Percentiles rank a stretch among this genome's conserved stretches.
Conservation (phyloP, 2,329 filamentous ascomycete species). For the Neobulgaria alba region DNA sequence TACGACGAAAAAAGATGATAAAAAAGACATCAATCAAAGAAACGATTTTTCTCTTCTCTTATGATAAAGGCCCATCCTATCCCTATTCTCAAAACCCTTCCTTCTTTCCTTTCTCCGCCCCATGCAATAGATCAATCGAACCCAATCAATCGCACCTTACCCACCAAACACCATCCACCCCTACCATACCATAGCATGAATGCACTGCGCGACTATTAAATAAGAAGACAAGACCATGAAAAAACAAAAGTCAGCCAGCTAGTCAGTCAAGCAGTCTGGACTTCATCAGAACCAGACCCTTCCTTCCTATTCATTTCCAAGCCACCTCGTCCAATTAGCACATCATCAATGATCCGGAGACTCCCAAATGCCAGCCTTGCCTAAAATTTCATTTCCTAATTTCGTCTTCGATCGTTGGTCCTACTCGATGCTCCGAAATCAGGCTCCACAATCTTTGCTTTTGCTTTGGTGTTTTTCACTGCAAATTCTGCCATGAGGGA, state of each 20-base stretch:
- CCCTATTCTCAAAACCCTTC: not conserved
- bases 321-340: not conserved
- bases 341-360: slow-evolving; percentile 6
- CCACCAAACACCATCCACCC: not conserved
- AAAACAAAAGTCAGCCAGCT: not conserved
- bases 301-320: slow-evolving; percentile 4
- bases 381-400: slow-evolving; percentile 6
- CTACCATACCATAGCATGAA: not conserved
- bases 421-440: slow-evolving; percentile 28
- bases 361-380: slow-evolving; percentile 5
- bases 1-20: not conserved
- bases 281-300: not conserved
- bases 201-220: too few species aligned
- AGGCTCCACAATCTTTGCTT: slow-evolving; percentile 25
- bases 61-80: too few species aligned
- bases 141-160: too few species aligned
- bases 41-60: too few species aligned
- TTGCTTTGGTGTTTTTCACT: slow-evolving; percentile 53
- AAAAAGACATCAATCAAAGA: too few species aligned
- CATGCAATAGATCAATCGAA: too few species aligned
- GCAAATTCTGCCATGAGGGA: slow-evolving; percentile 61
- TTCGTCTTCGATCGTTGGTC: slow-evolving; percentile 14
- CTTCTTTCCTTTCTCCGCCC: not conserved
- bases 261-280: not conserved
- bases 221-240: too few species aligned